Conservation (phyloP, 148 eudicot genomes). For the Dysphania ambrosioides region DNA sequence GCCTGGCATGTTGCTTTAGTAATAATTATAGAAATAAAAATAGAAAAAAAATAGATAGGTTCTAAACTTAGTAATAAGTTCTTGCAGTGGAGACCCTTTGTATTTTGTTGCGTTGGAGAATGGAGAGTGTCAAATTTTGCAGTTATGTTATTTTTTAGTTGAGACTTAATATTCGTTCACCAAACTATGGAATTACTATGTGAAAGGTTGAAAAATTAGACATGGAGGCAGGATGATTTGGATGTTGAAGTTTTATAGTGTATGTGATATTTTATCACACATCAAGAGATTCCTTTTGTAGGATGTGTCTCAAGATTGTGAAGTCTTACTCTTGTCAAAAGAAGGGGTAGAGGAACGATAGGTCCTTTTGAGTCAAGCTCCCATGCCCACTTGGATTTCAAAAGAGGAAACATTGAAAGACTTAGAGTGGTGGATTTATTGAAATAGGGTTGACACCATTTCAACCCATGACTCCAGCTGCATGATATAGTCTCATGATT, state of each 20-base stretch:
- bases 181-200: background rate
- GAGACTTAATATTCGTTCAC: conserved; percentile 24
- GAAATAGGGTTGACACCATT: background rate
- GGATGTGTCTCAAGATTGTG: too few relatives aligned
- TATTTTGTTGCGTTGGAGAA: too few relatives aligned
- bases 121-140: too few relatives aligned
- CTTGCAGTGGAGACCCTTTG: too few relatives aligned
- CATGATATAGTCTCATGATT: background rate
- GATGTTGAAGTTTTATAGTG: conserved; percentile 9
- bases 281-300: too few relatives aligned
- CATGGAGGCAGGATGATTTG: conserved; percentile 5
- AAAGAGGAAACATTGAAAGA: conserved; percentile 12
- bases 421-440: conserved; percentile 11
- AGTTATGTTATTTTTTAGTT: conserved; percentile 12
- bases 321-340: too few relatives aligned
- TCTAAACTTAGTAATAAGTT: conserved; percentile 17
- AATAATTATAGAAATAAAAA: too few relatives aligned
- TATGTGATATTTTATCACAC: too few relatives aligned
- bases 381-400: background rate
- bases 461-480: conserved; percentile 3
- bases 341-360: too few relatives aligned
- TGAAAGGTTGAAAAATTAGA: background rate
- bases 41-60: too few relatives aligned
- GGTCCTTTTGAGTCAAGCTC: too few relatives aligned
- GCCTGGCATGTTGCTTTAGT: too few relatives aligned